phyloP scores from a whole-genome alignment of 2,329 filamentous ascomycete genomes.

The Apiospora saccharicola region DNA sequence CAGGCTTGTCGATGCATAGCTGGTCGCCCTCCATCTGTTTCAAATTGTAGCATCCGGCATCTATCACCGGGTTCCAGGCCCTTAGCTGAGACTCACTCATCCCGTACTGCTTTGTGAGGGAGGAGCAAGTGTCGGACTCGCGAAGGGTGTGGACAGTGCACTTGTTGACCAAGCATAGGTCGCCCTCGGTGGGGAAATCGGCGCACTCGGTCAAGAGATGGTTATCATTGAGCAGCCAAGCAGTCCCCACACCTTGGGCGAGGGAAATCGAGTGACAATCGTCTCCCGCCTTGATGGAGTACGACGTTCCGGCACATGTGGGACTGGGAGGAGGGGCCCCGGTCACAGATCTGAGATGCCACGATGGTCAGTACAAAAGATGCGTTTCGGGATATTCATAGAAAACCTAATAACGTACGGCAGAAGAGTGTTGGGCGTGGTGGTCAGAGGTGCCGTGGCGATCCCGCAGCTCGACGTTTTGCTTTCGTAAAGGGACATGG shows the following conservation, averaged over 20 bases:
- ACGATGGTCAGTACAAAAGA: background rate
- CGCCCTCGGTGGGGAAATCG: background rate
- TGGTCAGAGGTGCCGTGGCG: slow-evolving; percentile 27
- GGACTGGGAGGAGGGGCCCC: background rate
- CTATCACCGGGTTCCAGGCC: slow-evolving; percentile 30
- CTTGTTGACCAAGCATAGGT: slow-evolving; percentile 1
- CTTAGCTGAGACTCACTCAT: slow-evolving; percentile 30
- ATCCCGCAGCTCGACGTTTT: slow-evolving; percentile 26
- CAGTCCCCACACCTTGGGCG: slow-evolving; percentile 27
- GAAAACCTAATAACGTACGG: too few species aligned
- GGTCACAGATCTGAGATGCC: background rate
- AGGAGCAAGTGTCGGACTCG: too few species aligned
- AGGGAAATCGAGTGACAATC: slow-evolving; percentile 28
- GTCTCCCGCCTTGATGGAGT: slow-evolving; percentile 26
- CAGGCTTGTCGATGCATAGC: slow-evolving; percentile 29
- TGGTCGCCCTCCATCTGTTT: slow-evolving; percentile 31
- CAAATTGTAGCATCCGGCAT: slow-evolving; percentile 32
- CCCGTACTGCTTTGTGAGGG: too few species aligned
- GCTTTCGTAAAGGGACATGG: slow-evolving; percentile 28
- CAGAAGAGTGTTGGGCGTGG: background rate
- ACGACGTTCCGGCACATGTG: slow-evolving; percentile 15
- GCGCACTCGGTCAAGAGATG: slow-evolving; percentile 21
- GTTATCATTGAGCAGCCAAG: slow-evolving; percentile 31
- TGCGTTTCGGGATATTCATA: too few species aligned
- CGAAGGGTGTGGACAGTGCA: too few species aligned